Base-by-base conservation (phyloP, 75 land plant species). In the Chamaecyparis obtusa region DNA sequence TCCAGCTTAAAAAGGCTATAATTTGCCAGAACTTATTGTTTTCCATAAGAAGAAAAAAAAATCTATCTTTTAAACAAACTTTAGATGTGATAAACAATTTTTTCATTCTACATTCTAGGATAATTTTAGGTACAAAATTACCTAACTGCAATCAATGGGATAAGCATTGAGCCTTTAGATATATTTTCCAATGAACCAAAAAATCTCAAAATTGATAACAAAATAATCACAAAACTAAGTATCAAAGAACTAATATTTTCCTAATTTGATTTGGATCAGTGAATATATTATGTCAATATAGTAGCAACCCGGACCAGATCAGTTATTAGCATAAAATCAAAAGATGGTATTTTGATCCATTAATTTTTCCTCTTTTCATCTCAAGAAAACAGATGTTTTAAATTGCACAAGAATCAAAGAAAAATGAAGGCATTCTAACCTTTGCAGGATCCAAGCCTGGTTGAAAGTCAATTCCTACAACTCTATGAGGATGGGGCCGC, bases 391-490 rank as follows among this genome's bases (percentile, higher is more conserved):
- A 86, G 5, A 44, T 11, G 84, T 81, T 72, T 36, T 85, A 2
- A 33, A 33, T 44, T 19, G 85, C 17, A 78, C 36, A 86, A 39
- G 17, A 27, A 69, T 33, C 48, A 51, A 86, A 71, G 15, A 16
- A 16, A 30, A 32, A 44, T 4, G 1, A 32, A 46, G 14, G 41
- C 39, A 32, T 33, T 30, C 55, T 85, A 77, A 96, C 99, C 99
- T 96, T 98, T n/a, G 89, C 49, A 37, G 92, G 90, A 87, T 94
- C 98, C 32, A 92, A 87, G 32, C 98, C 98, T 86, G 99, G 97
- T 83, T 93, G 95, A 87, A 98, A 98, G 78, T 94, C 94, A 54
- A 97, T 89, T 37, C 97, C 96, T 35, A 94, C 95, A 85, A 97
- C 98, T 84, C 83, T 89, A 44, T 93, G 94, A 30, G 19, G 41